Conservation (phyloP, 2,329 filamentous ascomycete species). For the Pseudogymnoascus sp. region DNA sequence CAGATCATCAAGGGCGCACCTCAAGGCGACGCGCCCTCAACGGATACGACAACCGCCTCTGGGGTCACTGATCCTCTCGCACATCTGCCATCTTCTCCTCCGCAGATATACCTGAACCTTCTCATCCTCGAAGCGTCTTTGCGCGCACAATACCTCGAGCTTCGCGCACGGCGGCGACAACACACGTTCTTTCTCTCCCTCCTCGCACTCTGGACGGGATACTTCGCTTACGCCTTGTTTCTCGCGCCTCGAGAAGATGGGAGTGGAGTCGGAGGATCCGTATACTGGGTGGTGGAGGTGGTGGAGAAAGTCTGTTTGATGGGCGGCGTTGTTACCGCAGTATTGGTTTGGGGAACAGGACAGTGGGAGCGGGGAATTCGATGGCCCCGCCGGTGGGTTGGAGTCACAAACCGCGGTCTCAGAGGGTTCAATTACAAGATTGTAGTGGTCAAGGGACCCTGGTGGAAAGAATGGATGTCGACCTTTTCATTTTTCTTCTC, state of each 20-base stretch:
- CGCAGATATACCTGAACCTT: slow-evolving; percentile 85
- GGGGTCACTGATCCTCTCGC: slow-evolving; percentile 34
- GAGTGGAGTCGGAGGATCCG: slow-evolving; percentile 78
- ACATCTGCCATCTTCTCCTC: slow-evolving; percentile 29
- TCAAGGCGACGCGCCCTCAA: slow-evolving; percentile 43
- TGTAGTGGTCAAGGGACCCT: slow-evolving; percentile 74
- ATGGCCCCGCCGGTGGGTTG: slow-evolving; percentile 89
- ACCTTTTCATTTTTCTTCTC: slow-evolving; percentile 71
- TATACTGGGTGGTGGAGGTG: slow-evolving; percentile 94
- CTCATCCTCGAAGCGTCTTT: slow-evolving; percentile 92
- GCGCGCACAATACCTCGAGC: slow-evolving; percentile 83
- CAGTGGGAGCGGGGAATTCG: slow-evolving; percentile 93
- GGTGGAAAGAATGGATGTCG: slow-evolving; percentile 70
- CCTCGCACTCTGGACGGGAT: slow-evolving; percentile 69
- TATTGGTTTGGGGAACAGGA: slow-evolving; percentile 87
- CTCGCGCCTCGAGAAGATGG: slow-evolving; percentile 95
- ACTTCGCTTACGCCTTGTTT: slow-evolving; percentile 86
- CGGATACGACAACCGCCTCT: slow-evolving; percentile 21
- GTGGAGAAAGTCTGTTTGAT: slow-evolving; percentile 86
- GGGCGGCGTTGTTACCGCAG: slow-evolving; percentile 76
- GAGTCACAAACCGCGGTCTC: slow-evolving; percentile 79
- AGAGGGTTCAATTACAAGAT: slow-evolving; percentile 94
- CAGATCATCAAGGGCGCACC: slow-evolving; percentile 88
- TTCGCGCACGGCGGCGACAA: slow-evolving; percentile 79
- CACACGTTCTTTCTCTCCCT: slow-evolving; percentile 87